Evolutionary conservation across 108 stramenopile species (phyloP).

Genomic region (Fragilaria crotonensis): DNA sequence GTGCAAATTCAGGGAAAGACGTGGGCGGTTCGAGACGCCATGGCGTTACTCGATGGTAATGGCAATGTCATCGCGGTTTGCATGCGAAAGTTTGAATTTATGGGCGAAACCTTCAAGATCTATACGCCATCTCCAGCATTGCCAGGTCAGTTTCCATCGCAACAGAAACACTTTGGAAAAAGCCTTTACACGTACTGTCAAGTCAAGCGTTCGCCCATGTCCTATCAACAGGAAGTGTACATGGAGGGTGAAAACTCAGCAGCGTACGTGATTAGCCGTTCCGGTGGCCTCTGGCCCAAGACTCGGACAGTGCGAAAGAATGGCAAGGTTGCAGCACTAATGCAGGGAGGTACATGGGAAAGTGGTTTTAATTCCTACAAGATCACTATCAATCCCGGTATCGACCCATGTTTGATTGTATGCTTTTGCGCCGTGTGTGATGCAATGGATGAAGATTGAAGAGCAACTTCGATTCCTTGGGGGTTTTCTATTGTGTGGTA

Average conservation of each 20-base stretch:
- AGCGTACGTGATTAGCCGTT: neutral
- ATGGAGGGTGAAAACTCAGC: neutral
- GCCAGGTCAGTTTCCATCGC: neutral
- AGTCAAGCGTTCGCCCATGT: neutral
- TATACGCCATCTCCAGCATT: neutral
- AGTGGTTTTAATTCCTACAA: neutral
- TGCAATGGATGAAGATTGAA: neutral
- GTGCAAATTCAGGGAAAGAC: neutral
- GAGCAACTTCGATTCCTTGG: no score
- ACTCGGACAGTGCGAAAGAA: neutral
- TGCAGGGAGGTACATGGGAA: neutral
- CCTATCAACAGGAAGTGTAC: neutral
- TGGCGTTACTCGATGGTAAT: neutral
- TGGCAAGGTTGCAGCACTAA: neutral
- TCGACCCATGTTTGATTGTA: neutral
- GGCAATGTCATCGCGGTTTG: neutral
- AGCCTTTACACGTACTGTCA: neutral
- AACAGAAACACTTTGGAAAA: neutral
- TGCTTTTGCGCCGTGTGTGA: neutral
- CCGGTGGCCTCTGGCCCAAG: neutral
- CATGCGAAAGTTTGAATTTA: neutral
- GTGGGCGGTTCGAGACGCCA: neutral
- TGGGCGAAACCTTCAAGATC: neutral
- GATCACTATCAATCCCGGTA: neutral
- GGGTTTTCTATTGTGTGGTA: no score